Evolutionary conservation across 225 moss, liverwort and hornwort genomes (phyloP), one percentile per base, ranked within the genome.

Genomic region (Antitrichia curtipendula): DNA sequence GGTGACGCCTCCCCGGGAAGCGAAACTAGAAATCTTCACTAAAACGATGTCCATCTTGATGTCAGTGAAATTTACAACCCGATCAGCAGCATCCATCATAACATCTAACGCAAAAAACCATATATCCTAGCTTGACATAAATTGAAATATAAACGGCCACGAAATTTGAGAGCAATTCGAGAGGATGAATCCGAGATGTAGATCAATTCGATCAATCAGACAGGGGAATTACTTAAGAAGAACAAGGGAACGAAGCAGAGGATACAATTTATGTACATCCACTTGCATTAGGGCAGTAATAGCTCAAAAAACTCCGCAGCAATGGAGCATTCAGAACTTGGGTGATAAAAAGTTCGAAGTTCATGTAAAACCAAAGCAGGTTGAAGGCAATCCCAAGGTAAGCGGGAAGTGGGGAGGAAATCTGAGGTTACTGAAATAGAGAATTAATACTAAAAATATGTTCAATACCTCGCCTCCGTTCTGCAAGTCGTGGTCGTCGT

Each of bases 401-500:
- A 85, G 43, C 52, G 57, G 75, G 45, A 64, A 86, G 82, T 45
- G 58, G 27, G 16, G 34, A 40, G 43, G 36, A 70, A 56, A 59
- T 69, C 22, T 27, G 45, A 77, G 43, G 52, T 36, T 32, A 49
- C 7, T 58, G 29, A 70, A 54, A 34, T 13, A 52, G 41, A 78
- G 64, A 63, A 70, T 56, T n/a, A 32, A 32, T 12, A 24, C 81
- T 17, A 43, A 43, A 79, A 74, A 32, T 18, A 50, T 36, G 28
- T 38, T 31, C 32, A 75, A 75, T 88, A 91, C 92, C 92, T 90
- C 92, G 45, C 58, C 78, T 62, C 87, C 84, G 41, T 84, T 86
- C 64, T 71, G 87, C 19, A 54, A 41, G 36, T 62, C 71, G 56
- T 75, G 77, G 40, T 85, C 89, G 32, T 76, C 82, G 74, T 45